Evolutionary conservation across 2,329 filamentous ascomycete species (phyloP).

Genomic region (Monosporascus sp.): DNA sequence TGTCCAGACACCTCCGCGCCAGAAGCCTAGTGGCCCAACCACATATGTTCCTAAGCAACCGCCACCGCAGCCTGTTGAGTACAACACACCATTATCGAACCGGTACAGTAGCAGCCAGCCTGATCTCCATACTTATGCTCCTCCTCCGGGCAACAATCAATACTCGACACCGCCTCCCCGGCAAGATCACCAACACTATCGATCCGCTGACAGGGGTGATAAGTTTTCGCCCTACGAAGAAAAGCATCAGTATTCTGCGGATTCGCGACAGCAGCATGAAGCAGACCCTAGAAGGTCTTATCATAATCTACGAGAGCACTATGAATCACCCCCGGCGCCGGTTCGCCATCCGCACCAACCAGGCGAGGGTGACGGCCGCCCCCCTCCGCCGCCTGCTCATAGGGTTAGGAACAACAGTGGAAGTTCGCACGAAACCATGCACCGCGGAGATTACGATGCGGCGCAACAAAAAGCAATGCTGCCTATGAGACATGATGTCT

Average conservation of each 20-base stretch:
- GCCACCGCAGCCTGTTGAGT: constrained; percentile 49
- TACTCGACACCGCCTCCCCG: constrained; percentile 33
- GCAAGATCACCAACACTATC: constrained; percentile 28
- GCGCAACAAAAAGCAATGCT: constrained; percentile 37
- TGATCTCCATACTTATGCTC: constrained; percentile 32
- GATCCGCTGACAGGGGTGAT: constrained; percentile 18
- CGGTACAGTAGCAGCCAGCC: constrained; percentile 25
- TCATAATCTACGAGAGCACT: constrained; percentile 10
- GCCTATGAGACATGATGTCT: constrained; percentile 53
- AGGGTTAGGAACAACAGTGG: constrained; percentile 42
- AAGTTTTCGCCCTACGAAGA: constrained; percentile 20
- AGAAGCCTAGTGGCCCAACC: constrained; percentile 37
- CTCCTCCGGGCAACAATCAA: constrained; percentile 20
- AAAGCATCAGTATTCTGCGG: constrained; percentile 28
- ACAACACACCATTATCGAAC: constrained; percentile 35
- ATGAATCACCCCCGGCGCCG: constrained; percentile 15
- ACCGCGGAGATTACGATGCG: constrained; percentile 36
- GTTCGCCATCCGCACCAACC: constrained; percentile 26
- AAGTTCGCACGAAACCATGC: constrained; percentile 34
- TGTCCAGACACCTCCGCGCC: constrained; percentile 41
- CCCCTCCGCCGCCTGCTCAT: constrained; percentile 54
- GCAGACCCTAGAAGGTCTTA: constrained; percentile 16
- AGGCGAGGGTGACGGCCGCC: constrained; percentile 37
- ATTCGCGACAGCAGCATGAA: constrained; percentile 27
- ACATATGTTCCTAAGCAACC: constrained; percentile 45